Evolutionary conservation across 2,329 filamentous ascomycete genomes (phyloP).

Genomic region (Chaetomiaceae sp.): DNA sequence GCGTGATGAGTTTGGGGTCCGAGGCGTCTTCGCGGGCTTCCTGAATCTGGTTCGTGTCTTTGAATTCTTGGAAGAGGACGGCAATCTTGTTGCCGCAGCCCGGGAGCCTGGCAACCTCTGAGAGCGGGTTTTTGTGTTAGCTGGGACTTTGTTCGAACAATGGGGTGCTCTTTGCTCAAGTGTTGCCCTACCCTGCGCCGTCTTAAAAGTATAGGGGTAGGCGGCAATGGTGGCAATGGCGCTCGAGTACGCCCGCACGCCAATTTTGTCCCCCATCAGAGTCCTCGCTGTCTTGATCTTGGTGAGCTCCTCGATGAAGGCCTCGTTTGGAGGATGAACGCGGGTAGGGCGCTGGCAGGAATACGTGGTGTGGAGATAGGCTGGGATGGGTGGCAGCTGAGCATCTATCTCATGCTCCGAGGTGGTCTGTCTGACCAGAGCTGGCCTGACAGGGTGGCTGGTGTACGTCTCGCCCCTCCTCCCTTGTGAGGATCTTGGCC

Average conservation of each 20-base stretch:
- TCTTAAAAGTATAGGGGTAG: conserved; percentile 57
- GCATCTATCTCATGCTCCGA: conserved; percentile 65
- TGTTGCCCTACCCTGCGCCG: conserved; percentile 35
- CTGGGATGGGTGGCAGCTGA: conserved; percentile 60
- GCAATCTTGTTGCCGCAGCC: conserved; percentile 80
- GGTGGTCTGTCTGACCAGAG: conserved; percentile 64
- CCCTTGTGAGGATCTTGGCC: conserved; percentile 18
- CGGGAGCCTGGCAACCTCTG: conserved; percentile 57
- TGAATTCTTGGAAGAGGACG: conserved; percentile 72
- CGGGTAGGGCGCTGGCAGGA: conserved; percentile 78
- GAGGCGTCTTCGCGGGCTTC: conserved; percentile 60
- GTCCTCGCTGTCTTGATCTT: conserved; percentile 68
- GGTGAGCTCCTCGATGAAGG: conserved; percentile 69
- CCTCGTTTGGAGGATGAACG: conserved; percentile 62
- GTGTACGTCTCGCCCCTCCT: conserved; percentile 16
- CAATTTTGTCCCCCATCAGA: conserved; percentile 70
- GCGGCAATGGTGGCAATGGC: conserved; percentile 79
- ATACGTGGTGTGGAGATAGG: conserved; percentile 61
- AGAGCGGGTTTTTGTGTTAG: neutral
- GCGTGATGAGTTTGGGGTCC: conserved; percentile 58
- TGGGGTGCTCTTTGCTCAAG: neutral
- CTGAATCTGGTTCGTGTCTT: conserved; percentile 50
- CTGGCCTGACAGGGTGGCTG: conserved; percentile 22
- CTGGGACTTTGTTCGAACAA: neutral
- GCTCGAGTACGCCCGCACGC: conserved; percentile 80